phyloP scores from a whole-genome alignment of 495 filamentous ascomycete species.

The Hypoxylon lenormandii region DNA sequence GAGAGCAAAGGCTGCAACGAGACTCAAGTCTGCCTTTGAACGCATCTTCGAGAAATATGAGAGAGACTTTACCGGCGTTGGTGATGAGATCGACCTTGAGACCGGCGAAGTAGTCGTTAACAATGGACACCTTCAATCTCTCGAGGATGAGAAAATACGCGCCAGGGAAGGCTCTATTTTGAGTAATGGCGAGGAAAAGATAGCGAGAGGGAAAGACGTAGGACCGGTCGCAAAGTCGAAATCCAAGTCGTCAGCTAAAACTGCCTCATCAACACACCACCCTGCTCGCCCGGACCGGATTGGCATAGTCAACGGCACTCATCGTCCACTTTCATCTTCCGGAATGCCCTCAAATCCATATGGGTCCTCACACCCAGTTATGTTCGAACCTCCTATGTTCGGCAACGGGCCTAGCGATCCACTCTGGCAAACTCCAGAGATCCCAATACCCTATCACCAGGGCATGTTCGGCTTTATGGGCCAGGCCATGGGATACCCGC shows the following conservation, averaged over 20 bases:
- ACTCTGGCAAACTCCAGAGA: conserved; percentile 46
- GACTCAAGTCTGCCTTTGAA: conserved; percentile 84
- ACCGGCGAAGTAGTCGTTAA: conserved; percentile 84
- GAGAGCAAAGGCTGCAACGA: conserved; percentile 70
- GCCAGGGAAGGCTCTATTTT: conserved; percentile 34
- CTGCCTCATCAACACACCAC: conserved; percentile 11
- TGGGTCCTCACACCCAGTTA: conserved; percentile 15
- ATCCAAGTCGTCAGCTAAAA: conserved; percentile 23
- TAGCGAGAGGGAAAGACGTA: conserved; percentile 30
- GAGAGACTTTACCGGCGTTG: conserved; percentile 81
- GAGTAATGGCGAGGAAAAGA: conserved; percentile 42
- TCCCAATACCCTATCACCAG: conserved; percentile 28
- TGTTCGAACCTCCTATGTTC: conserved; percentile 29
- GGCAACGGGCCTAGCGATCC: conserved; percentile 35
- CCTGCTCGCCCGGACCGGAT: neutral
- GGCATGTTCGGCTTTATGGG: conserved; percentile 35
- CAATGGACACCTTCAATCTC: conserved; percentile 80
- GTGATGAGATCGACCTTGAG: conserved; percentile 81
- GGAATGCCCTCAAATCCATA: conserved; percentile 29
- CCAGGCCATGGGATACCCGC: conserved; percentile 30
- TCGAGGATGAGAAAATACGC: conserved; percentile 65
- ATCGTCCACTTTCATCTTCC: conserved; percentile 17
- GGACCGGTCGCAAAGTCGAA: conserved; percentile 12
- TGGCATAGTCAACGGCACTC: neutral
- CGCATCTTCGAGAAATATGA: conserved; percentile 88